A percentile compares a stretch with the other conserved stretches of the same genome.
Conservation (phyloP, 2,329 filamentous ascomycete genomes). For the Neurospora crassa region DNA sequence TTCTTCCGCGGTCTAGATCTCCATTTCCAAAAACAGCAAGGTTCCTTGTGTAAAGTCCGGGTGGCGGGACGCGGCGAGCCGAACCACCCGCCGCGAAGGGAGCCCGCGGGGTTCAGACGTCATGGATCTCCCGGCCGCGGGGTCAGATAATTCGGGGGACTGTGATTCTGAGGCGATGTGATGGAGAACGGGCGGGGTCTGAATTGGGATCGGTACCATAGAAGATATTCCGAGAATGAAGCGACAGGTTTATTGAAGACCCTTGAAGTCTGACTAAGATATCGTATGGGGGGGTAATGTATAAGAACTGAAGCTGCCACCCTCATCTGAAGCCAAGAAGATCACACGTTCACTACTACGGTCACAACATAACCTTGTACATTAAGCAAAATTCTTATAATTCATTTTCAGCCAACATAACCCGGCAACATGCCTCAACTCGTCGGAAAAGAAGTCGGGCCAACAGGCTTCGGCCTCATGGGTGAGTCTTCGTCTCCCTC, state of each 20-base stretch:
- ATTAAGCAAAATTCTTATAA: background rate
- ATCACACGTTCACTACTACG: background rate
- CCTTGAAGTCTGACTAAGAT: background rate
- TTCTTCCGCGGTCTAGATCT: background rate
- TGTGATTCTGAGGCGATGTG: background rate
- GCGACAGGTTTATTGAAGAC: background rate
- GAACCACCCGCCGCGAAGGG: background rate
- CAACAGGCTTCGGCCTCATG: constrained; percentile 24
- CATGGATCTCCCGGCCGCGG: background rate
- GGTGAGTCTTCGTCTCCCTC: constrained; percentile 11
- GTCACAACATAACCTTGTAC: background rate
- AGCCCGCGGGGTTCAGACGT: background rate
- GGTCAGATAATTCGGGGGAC: background rate
- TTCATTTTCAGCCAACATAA: background rate
- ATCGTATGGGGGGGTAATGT: background rate
- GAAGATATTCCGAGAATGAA: background rate
- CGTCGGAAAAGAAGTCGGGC: constrained; percentile 21
- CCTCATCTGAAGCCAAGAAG: background rate
- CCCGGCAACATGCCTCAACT: constrained; percentile 19
- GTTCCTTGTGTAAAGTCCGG: background rate
- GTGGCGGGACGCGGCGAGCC: background rate
- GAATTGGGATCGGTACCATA: background rate
- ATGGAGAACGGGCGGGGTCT: background rate
- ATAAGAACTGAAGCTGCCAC: background rate
- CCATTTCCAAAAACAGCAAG: background rate